Evolutionary conservation across 1,139 yeast species (phyloP).

Genomic region (Kazachstania sp.): DNA sequence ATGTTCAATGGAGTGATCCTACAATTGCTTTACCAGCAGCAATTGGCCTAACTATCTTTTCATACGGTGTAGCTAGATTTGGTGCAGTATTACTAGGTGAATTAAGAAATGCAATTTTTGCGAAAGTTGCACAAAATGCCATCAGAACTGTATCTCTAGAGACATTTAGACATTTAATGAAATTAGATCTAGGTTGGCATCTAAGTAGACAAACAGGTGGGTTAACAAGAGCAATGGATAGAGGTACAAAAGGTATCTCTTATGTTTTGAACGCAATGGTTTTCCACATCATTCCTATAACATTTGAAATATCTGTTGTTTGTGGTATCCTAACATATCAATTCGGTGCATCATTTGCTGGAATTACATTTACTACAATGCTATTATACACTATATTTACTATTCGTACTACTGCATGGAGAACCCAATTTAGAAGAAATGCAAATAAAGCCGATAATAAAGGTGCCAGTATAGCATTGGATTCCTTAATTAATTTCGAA

Average conservation of each 20-base stretch:
- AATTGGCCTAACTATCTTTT: conserved; percentile 67
- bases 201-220: conserved; percentile 92
- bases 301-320: conserved; percentile 85
- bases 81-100: conserved; percentile 95
- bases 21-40: conserved; percentile 43
- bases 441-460: conserved; percentile 93
- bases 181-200: conserved; percentile 84
- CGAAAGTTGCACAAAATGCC: conserved; percentile 91
- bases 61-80: conserved; percentile 90
- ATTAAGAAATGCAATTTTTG: conserved; percentile 87
- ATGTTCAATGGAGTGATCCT: conserved; percentile 69
- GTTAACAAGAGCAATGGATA: conserved; percentile 86
- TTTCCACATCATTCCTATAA: conserved; percentile 86
- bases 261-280: conserved; percentile 93
- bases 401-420: conserved; percentile 89
- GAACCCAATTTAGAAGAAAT: conserved; percentile 81
- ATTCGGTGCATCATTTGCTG: conserved; percentile 83
- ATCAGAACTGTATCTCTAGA: conserved; percentile 83
- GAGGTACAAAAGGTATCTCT: conserved; percentile 96
- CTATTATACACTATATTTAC: conserved; percentile 78
- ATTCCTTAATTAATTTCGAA: conserved; percentile 88
- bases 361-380: conserved; percentile 84
- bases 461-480: conserved; percentile 91
- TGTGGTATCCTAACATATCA: conserved; percentile 91
- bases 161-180: conserved; percentile 75